These are phyloP conservation scores for Gossypium laxum DNA, from an alignment of 441 rosid genomes.

Conservation along the genomic window DNA sequence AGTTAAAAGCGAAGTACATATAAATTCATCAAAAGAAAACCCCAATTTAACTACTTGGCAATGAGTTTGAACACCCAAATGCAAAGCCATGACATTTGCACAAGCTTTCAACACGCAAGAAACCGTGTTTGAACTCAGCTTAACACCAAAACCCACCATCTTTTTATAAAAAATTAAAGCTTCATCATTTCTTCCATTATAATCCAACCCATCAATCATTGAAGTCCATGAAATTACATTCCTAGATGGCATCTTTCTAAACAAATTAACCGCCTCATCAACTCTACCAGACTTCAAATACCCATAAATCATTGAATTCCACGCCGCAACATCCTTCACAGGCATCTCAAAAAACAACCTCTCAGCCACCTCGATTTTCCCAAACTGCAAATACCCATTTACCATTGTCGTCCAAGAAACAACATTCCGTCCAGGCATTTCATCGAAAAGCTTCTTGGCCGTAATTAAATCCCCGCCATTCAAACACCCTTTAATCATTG, in stretches of 20 bases:
- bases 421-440: conserved; percentile 58
- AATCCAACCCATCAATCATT: conserved; percentile 45
- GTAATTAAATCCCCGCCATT: conserved; percentile 42
- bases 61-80: conserved; percentile 39
- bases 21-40: conserved; percentile 29
- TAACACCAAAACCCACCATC: conserved; percentile 29
- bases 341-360: conserved; percentile 37
- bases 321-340: conserved; percentile 33
- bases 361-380: conserved; percentile 34
- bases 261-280: conserved; percentile 34
- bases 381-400: conserved; percentile 44
- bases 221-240: conserved; percentile 55
- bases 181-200: conserved; percentile 31
- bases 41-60: conserved; percentile 37
- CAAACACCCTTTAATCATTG: conserved; percentile 52
- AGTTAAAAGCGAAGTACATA: conserved; percentile 39
- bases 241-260: conserved; percentile 31
- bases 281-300: conserved; percentile 36
- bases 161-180: conserved; percentile 28
- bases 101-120: conserved; percentile 35
- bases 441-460: conserved; percentile 44
- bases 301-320: conserved; percentile 62
- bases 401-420: conserved; percentile 70
- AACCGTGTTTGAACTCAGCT: conserved; percentile 35
- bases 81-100: conserved; percentile 31